Evolutionary conservation across 2,329 filamentous ascomycete genomes (phyloP).

Genomic region (Dactylellina sp.): DNA sequence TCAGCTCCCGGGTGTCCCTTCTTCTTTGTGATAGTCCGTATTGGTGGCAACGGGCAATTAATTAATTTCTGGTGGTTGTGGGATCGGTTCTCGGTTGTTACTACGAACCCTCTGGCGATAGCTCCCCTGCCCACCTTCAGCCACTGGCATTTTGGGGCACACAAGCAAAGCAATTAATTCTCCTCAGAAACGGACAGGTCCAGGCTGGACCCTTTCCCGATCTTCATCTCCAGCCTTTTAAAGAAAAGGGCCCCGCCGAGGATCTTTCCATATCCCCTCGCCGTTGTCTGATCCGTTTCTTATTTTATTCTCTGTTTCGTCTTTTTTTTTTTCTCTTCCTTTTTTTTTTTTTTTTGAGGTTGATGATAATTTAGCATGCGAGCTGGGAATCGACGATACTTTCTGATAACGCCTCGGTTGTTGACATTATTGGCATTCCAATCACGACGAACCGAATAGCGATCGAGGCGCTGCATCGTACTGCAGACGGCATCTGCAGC

Average conservation of each 20-base stretch:
- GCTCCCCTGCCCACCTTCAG: constrained; percentile 41
- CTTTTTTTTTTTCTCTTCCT: constrained; percentile 7
- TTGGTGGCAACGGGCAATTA: constrained; percentile 24
- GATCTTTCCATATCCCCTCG: constrained; percentile 15
- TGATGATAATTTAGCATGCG: too few species aligned
- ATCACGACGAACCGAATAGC: constrained; percentile 1
- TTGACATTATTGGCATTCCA: constrained; percentile 16
- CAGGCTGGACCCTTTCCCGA: constrained; percentile 3
- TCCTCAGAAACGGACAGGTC: constrained; percentile 17
- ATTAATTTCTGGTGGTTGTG: constrained; percentile 9
- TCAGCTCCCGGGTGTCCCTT: too few species aligned
- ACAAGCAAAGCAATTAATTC: constrained; percentile 16
- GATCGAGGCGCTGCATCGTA: background rate
- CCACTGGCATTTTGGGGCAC: constrained; percentile 46
- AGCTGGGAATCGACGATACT: too few species aligned
- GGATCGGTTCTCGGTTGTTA: constrained; percentile 27
- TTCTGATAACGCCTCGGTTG: too few species aligned
- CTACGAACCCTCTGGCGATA: constrained; percentile 46
- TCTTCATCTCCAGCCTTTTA: constrained; percentile 2
- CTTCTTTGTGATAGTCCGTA: background rate
- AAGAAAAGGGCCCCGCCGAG: background rate
- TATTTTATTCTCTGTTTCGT: constrained; percentile 15
- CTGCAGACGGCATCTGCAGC: constrained; percentile 30
- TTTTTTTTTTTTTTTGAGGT: background rate
- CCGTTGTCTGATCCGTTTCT: constrained; percentile 5